Evolutionary conservation across 257 asterid species (phyloP).

Genomic region (Cordia subcordata): DNA sequence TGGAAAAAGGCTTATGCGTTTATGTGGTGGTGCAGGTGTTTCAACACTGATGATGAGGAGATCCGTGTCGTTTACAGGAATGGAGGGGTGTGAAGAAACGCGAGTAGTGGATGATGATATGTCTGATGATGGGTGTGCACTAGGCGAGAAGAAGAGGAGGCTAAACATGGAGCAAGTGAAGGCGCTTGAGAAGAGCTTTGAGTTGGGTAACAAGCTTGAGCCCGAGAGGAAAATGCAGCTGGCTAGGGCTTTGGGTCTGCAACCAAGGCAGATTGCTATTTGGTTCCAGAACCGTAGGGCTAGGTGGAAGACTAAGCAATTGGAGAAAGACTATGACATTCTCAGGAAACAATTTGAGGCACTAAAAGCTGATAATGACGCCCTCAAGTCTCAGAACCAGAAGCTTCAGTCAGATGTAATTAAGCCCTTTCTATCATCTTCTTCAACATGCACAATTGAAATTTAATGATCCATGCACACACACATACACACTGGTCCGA

Average conservation of each 20-base stretch:
- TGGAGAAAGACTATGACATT: slow-evolving; percentile 76
- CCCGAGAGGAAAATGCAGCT: slow-evolving; percentile 81
- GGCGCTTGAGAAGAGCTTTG: slow-evolving; percentile 89
- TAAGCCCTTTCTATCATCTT: not conserved
- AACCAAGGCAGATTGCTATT: slow-evolving; percentile 77
- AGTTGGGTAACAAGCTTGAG: slow-evolving; percentile 66
- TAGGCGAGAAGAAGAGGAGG: slow-evolving; percentile 83
- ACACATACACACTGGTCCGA: too few relatives aligned
- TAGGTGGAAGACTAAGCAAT: slow-evolving; percentile 78
- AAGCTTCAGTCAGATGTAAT: slow-evolving; percentile 63
- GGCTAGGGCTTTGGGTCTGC: slow-evolving; percentile 72
- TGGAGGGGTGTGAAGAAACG: slow-evolving; percentile 53
- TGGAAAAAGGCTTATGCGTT: too few relatives aligned
- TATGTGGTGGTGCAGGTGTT: slow-evolving; percentile 28
- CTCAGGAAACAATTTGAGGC: slow-evolving; percentile 61
- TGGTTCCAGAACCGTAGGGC: slow-evolving; percentile 96
- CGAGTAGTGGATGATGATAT: slow-evolving; percentile 47
- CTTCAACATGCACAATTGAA: too few relatives aligned
- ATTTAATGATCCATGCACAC: too few relatives aligned
- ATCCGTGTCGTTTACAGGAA: slow-evolving; percentile 68
- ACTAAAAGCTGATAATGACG: slow-evolving; percentile 64
- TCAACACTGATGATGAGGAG: slow-evolving; percentile 58
- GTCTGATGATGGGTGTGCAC: slow-evolving; percentile 53
- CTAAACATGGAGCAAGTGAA: slow-evolving; percentile 71
- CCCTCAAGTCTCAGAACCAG: slow-evolving; percentile 67